Evolutionary conservation across 2,329 filamentous ascomycete species (phyloP).

Genomic region (Aschersonia sp.): DNA sequence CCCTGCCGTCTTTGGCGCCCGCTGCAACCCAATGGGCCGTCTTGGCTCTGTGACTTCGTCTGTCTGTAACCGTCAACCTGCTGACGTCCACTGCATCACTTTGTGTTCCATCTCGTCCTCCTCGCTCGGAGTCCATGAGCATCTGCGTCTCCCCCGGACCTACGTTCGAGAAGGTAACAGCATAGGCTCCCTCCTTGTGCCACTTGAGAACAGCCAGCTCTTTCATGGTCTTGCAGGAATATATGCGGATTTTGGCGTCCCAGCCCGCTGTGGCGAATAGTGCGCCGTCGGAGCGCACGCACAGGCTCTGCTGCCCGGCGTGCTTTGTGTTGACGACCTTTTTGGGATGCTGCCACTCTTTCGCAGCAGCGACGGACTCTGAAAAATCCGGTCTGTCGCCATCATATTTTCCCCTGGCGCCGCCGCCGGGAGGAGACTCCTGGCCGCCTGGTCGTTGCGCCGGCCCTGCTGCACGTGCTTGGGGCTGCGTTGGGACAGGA

Average conservation of each 20-base stretch:
- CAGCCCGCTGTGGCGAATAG: constrained; percentile 87
- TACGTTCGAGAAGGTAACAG: constrained; percentile 53
- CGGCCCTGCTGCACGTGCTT: constrained; percentile 8
- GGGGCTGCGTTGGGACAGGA: constrained; percentile 33
- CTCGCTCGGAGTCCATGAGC: neutral
- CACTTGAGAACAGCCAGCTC: constrained; percentile 88
- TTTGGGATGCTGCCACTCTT: constrained; percentile 31
- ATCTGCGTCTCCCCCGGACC: constrained; percentile 1
- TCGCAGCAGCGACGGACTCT: constrained; percentile 7
- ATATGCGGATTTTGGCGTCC: constrained; percentile 72
- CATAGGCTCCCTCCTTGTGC: constrained; percentile 81
- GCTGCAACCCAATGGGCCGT: constrained; percentile 77
- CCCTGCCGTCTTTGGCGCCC: constrained; percentile 87
- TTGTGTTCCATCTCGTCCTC: neutral
- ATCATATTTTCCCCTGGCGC: constrained; percentile 4
- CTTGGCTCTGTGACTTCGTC: constrained; percentile 48
- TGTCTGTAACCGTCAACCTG: constrained; percentile 37
- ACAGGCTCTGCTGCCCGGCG: constrained; percentile 72
- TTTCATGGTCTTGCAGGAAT: constrained; percentile 64
- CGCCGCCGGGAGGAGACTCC: constrained; percentile 1
- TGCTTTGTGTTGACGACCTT: constrained; percentile 67
- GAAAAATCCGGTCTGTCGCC: neutral
- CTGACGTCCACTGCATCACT: neutral
- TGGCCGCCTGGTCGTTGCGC: constrained; percentile 2
- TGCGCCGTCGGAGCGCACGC: constrained; percentile 62